phyloP scores from a whole-genome alignment of 2,329 filamentous ascomycete genomes.

The Clathrospora elynae region DNA sequence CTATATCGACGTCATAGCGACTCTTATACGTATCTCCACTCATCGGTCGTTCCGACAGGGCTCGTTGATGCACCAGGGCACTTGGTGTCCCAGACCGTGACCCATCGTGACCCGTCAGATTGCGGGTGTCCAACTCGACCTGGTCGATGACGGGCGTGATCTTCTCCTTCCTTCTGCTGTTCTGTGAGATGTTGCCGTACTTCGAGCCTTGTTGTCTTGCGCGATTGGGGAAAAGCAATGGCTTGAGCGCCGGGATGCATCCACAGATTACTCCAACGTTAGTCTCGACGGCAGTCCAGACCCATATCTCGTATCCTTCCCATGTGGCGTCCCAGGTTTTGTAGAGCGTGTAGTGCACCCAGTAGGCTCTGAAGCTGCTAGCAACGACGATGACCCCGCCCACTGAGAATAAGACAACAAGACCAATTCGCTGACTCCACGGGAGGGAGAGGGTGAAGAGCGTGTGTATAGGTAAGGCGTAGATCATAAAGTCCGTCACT shows the following conservation, averaged over 20 bases:
- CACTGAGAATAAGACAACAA: slow-evolving; percentile 51
- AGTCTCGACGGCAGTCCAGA: slow-evolving; percentile 53
- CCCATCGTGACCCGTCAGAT: slow-evolving; percentile 34
- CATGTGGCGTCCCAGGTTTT: slow-evolving; percentile 55
- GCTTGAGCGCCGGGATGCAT: slow-evolving; percentile 53
- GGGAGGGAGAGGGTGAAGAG: slow-evolving; percentile 54
- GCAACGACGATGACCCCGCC: slow-evolving; percentile 55
- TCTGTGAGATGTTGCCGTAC: slow-evolving; percentile 39
- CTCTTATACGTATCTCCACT: slow-evolving; percentile 44
- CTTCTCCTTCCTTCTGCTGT: slow-evolving; percentile 41
- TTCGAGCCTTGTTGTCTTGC: slow-evolving; percentile 38
- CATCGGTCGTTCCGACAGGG: slow-evolving; percentile 38
- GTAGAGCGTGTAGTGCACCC: slow-evolving; percentile 53
- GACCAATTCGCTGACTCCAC: slow-evolving; percentile 50
- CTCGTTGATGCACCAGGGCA: slow-evolving; percentile 22
- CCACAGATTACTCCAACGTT: slow-evolving; percentile 53
- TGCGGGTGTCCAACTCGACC: slow-evolving; percentile 44
- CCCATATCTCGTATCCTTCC: slow-evolving; percentile 51
- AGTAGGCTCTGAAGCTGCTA: slow-evolving; percentile 55
- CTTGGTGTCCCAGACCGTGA: slow-evolving; percentile 30
- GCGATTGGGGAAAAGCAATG: slow-evolving; percentile 44
- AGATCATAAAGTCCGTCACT: slow-evolving; percentile 54
- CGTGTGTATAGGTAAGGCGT: slow-evolving; percentile 54
- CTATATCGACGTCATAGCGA: slow-evolving; percentile 41
- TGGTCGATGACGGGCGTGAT: slow-evolving; percentile 40